phyloP scores from a whole-genome alignment of 2,329 filamentous ascomycete genomes.

The Nigrospora oryzae region DNA sequence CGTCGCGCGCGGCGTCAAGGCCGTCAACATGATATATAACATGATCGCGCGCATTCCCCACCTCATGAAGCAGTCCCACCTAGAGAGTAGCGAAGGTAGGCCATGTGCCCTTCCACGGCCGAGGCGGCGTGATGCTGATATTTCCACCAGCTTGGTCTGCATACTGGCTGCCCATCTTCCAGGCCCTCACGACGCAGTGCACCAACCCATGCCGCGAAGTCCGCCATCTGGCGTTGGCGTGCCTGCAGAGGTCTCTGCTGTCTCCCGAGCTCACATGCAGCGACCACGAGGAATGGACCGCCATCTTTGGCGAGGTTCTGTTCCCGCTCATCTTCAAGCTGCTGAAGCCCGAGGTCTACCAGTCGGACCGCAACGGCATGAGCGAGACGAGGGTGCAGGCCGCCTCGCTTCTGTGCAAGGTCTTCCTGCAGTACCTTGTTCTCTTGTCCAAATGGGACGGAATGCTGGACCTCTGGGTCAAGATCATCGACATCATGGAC shows the following conservation, averaged over 20 bases:
- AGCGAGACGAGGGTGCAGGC: conserved; percentile 89
- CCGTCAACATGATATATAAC: conserved; percentile 72
- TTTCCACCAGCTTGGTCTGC: conserved; percentile 74
- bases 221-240: conserved; percentile 78
- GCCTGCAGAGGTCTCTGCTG: conserved; percentile 76
- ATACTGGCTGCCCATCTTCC: conserved; percentile 94
- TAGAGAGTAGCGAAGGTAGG: conserved; percentile 75
- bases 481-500: conserved; percentile 91
- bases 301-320: conserved; percentile 87
- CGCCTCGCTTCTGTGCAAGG: conserved; percentile 85
- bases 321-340: conserved; percentile 84
- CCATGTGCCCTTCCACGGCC: neutral
- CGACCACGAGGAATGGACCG: conserved; percentile 85
- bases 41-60: conserved; percentile 75
- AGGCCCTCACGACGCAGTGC: conserved; percentile 80
- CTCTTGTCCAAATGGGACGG: conserved; percentile 78
- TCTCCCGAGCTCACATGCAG: conserved; percentile 76
- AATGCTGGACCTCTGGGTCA: conserved; percentile 85
- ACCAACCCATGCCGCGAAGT: conserved; percentile 92
- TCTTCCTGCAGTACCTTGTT: conserved; percentile 89
- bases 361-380: conserved; percentile 87
- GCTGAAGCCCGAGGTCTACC: conserved; percentile 90
- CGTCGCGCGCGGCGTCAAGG: conserved; percentile 70
- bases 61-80: conserved; percentile 86
- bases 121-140: conserved; percentile 11